Evolutionary conservation across 805 yeast species (phyloP).

Genomic region (Yamadazyma takamatsuzukensis): DNA sequence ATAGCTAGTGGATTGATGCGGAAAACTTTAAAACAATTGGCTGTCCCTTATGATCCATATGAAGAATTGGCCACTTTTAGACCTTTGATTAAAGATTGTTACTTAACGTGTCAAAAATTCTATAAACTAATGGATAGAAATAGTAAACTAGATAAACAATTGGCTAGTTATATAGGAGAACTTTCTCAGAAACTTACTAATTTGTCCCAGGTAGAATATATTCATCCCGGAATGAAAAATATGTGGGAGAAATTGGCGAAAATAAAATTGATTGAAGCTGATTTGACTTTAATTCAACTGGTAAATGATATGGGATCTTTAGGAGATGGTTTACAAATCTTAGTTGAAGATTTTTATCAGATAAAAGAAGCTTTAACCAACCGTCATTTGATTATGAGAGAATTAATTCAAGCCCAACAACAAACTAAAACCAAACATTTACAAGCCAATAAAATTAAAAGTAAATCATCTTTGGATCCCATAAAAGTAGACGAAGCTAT

Average conservation of each 20-base stretch:
- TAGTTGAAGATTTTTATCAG: conserved; percentile 73
- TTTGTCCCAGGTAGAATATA: conserved; percentile 39
- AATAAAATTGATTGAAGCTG: conserved; percentile 67
- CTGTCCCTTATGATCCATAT: conserved; percentile 87
- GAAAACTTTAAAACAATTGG: conserved; percentile 85
- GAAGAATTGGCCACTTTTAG: conserved; percentile 78
- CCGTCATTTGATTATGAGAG: conserved; percentile 90
- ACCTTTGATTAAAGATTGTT: conserved; percentile 78
- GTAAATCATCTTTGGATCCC: conserved; percentile 75
- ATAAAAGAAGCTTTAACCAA: conserved; percentile 92
- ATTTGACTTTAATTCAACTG: conserved; percentile 67
- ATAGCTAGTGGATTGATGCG: conserved; percentile 84
- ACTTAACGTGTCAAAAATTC: conserved; percentile 56
- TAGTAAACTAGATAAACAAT: conserved; percentile 55
- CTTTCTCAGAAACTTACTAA: conserved; percentile 38
- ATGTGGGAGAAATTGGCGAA: conserved; percentile 80
- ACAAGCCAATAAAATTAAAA: conserved; percentile 67
- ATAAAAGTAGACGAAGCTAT: conserved; percentile 88
- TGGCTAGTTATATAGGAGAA: conserved; percentile 46
- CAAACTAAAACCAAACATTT: conserved; percentile 67
- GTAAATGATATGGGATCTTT: conserved; percentile 69
- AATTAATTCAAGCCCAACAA: conserved; percentile 73
- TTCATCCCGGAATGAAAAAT: conserved; percentile 66
- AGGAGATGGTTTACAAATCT: conserved; percentile 67
- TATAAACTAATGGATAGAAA: conserved; percentile 49